Conservation (phyloP, 805 yeast genomes). For the Clavispora vitiphila region DNA sequence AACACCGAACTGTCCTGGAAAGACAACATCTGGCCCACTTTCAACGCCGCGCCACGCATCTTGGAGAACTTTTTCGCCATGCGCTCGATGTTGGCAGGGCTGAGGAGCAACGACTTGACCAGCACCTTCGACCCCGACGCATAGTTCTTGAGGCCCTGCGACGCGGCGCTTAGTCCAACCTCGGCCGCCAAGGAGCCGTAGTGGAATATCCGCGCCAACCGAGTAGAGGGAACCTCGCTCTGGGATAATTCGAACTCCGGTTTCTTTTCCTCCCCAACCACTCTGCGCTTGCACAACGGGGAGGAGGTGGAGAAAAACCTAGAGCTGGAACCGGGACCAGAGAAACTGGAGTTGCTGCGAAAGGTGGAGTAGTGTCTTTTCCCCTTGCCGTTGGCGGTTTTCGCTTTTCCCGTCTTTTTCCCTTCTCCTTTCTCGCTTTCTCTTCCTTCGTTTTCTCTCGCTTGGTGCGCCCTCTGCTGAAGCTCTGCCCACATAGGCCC, state of each 20-base stretch:
- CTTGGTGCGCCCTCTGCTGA: conserved; percentile 6
- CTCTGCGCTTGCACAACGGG: background rate
- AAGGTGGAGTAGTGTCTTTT: background rate
- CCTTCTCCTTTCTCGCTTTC: too few relatives aligned
- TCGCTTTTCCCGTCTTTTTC: background rate
- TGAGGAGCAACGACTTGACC: conserved; percentile 57
- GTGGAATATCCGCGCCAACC: conserved; percentile 86
- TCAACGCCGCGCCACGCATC: conserved; percentile 99
- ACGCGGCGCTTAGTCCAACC: conserved; percentile 77
- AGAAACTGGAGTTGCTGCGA: background rate
- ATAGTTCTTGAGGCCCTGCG: conserved; percentile 67
- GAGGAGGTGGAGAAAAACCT: too few relatives aligned
- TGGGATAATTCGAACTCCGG: conserved; percentile 44
- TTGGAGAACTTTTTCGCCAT: conserved; percentile 82
- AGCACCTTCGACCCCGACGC: conserved; percentile 50
- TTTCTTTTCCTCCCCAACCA: conserved; percentile 18
- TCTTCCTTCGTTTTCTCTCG: too few relatives aligned
- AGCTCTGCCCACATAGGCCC: conserved; percentile 21
- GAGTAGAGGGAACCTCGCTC: conserved; percentile 79
- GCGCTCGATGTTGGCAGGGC: conserved; percentile 79
- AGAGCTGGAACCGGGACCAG: too few relatives aligned
- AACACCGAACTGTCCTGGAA: conserved; percentile 86
- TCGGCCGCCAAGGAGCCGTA: conserved; percentile 92
- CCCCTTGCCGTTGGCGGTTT: background rate
- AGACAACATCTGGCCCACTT: conserved; percentile 94